Evolutionary conservation across 2,329 filamentous ascomycete species (phyloP).

Genomic region (Aspergillus piperis): DNA sequence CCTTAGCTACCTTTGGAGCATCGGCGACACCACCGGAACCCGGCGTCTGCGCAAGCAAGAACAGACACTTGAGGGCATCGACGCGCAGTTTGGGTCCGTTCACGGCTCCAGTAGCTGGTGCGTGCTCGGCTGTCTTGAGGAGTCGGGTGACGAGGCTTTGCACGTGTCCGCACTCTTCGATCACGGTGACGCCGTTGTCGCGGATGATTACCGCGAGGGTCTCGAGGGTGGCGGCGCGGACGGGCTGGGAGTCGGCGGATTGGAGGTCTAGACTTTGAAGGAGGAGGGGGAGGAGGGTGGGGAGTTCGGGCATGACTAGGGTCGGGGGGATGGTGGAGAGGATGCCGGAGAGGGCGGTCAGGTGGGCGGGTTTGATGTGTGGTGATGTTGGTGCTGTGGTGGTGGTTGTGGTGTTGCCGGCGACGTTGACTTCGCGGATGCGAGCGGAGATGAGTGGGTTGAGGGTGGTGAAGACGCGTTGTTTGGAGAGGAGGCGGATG

Average conservation of each 20-base stretch:
- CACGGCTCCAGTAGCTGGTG: conserved; percentile 18
- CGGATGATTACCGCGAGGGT: conserved; percentile 60
- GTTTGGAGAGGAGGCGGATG: conserved; percentile 63
- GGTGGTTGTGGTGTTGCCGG: conserved; percentile 32
- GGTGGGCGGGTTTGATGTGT: conserved; percentile 59
- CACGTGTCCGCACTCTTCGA: conserved; percentile 56
- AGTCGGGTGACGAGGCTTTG: conserved; percentile 59
- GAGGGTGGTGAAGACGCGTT: conserved; percentile 63
- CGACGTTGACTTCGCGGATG: conserved; percentile 49
- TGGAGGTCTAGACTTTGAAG: conserved; percentile 64
- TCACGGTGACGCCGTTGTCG: conserved; percentile 55
- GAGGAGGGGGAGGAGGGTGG: conserved; percentile 60
- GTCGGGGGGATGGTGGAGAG: conserved; percentile 61
- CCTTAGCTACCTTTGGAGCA: conserved; percentile 27
- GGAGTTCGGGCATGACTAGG: conserved; percentile 61
- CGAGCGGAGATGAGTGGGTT: conserved; percentile 57
- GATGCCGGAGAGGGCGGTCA: conserved; percentile 64
- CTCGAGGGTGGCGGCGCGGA: conserved; percentile 62
- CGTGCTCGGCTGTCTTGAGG: conserved; percentile 48
- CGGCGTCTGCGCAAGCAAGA: conserved; percentile 38
- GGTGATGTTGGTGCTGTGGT: conserved; percentile 17
- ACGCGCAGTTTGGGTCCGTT: conserved; percentile 36
- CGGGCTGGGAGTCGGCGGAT: conserved; percentile 47
- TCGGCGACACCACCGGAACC: conserved; percentile 12
- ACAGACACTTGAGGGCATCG: conserved; percentile 41